phyloP scores from a whole-genome alignment of 2,329 filamentous ascomycete species.

The Lasiodiplodia theobromae region DNA sequence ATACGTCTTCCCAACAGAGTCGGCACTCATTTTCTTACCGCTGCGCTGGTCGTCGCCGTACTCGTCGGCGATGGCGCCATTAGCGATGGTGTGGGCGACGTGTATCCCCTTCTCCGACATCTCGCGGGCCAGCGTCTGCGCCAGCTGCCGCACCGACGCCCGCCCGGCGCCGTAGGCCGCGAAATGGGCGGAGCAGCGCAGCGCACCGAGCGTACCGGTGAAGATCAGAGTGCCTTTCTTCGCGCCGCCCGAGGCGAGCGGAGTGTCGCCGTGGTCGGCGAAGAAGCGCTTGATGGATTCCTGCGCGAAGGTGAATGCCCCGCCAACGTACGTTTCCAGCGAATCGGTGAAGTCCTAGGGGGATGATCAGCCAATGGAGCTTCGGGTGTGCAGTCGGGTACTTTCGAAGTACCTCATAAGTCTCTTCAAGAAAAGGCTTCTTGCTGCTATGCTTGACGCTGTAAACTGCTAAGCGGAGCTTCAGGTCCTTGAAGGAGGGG shows the following conservation, averaged over 20 bases:
- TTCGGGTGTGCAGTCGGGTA: constrained; percentile 42
- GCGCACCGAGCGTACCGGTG: constrained; percentile 62
- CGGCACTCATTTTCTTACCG: constrained; percentile 65
- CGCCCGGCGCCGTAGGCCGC: constrained; percentile 58
- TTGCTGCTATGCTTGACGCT: constrained; percentile 63
- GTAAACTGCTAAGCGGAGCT: constrained; percentile 53
- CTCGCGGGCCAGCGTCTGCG: constrained; percentile 63
- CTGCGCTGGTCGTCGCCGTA: constrained; percentile 55
- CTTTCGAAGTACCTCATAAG: constrained; percentile 46
- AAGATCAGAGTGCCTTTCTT: constrained; percentile 68
- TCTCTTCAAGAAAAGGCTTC: constrained; percentile 64
- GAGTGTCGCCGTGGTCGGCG: constrained; percentile 58
- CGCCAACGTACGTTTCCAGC: constrained; percentile 61
- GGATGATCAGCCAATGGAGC: neutral
- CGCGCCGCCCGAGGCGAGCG: constrained; percentile 53
- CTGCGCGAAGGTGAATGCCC: constrained; percentile 64
- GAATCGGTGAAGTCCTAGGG: constrained; percentile 46
- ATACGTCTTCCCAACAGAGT: constrained; percentile 65
- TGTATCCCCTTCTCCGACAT: constrained; percentile 64
- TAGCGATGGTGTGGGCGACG: constrained; percentile 66
- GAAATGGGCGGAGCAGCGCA: constrained; percentile 62
- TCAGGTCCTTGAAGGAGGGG: constrained; percentile 56
- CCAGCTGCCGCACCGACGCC: constrained; percentile 61
- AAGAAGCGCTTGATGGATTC: constrained; percentile 61
- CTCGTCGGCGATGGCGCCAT: constrained; percentile 61